Conservation (phyloP, 177 flowering plant genomes). For the Vitis hybrid region DNA sequence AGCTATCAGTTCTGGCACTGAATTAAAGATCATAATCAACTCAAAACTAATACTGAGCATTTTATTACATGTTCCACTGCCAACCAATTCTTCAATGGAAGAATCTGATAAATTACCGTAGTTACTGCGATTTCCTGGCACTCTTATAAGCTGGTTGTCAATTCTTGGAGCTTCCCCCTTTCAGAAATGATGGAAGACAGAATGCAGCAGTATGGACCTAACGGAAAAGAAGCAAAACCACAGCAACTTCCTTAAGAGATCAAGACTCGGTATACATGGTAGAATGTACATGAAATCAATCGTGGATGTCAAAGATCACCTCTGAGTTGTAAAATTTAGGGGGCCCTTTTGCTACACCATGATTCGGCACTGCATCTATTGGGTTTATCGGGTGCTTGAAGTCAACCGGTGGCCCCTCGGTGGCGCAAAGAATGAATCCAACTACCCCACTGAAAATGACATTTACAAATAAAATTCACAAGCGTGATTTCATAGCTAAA, state of each 20-base stretch:
- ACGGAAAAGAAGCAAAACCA: not conserved
- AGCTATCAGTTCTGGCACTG: too few species aligned
- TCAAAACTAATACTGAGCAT: too few species aligned
- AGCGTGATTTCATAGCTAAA: too few species aligned
- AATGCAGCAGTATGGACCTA: slow-evolving; percentile 34
- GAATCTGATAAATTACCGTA: too few species aligned
- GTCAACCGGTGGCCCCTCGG: slow-evolving; percentile 31
- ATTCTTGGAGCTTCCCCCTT: not conserved
- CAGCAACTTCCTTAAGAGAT: too few species aligned
- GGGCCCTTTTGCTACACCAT: slow-evolving; percentile 23
- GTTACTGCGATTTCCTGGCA: too few species aligned
- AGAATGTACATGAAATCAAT: not conserved
- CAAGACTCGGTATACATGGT: too few species aligned
- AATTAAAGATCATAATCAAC: too few species aligned
- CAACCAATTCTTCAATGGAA: too few species aligned
- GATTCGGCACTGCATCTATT: slow-evolving; percentile 3
- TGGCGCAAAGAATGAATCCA: slow-evolving; percentile 43
- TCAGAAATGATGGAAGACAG: slow-evolving; percentile 26
- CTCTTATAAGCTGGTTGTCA: not conserved
- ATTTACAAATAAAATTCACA: not conserved
- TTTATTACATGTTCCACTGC: too few species aligned
- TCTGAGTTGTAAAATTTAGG: slow-evolving; percentile 37
- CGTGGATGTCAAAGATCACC: slow-evolving; percentile 11
- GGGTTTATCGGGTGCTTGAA: slow-evolving; percentile 34
- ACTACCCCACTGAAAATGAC: slow-evolving; percentile 26